phyloP scores from a whole-genome alignment of 768 basidiomycete species.

The Kockovaella imperatae region DNA sequence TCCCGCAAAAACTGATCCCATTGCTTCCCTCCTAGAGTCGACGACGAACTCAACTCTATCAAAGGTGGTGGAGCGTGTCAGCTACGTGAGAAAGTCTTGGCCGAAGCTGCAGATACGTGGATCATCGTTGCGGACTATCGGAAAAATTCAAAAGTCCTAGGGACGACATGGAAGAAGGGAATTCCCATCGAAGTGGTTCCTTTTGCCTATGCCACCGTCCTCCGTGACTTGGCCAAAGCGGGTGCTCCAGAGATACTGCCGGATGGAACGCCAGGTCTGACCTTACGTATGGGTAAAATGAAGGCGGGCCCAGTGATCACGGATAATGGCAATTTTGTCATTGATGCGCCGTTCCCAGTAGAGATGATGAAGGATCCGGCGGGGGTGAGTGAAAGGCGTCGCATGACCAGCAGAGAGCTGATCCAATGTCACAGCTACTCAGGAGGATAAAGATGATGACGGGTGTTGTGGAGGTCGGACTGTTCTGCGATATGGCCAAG shows the following conservation, averaged over 20 bases:
- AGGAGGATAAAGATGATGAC: slow-evolving; percentile 83
- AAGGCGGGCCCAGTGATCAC: slow-evolving; percentile 87
- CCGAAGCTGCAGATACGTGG: slow-evolving; percentile 90
- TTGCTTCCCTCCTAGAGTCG: slow-evolving; percentile 56
- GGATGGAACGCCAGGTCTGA: slow-evolving; percentile 50
- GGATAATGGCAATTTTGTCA: slow-evolving; percentile 96
- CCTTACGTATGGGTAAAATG: slow-evolving; percentile 85
- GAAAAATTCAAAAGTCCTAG: slow-evolving; percentile 76
- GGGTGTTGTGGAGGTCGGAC: slow-evolving; percentile 94
- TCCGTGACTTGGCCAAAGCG: slow-evolving; percentile 57
- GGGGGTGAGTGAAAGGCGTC: slow-evolving; percentile 47
- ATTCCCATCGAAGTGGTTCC: slow-evolving; percentile 96
- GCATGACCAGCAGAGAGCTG: background rate
- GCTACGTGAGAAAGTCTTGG: slow-evolving; percentile 90
- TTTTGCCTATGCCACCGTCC: slow-evolving; percentile 84
- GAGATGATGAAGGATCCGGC: slow-evolving; percentile 61
- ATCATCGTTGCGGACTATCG: slow-evolving; percentile 90
- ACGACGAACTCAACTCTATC: slow-evolving; percentile 77
- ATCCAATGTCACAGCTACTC: slow-evolving; percentile 55
- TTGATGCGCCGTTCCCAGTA: slow-evolving; percentile 82
- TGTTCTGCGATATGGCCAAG: slow-evolving; percentile 86
- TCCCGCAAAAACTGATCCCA: too few species aligned
- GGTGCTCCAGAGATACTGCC: slow-evolving; percentile 36
- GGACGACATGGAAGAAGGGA: slow-evolving; percentile 73
- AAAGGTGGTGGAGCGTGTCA: slow-evolving; percentile 98